A percentile compares a stretch with the other conserved stretches of the same genome.
Evolutionary conservation across 2,329 filamentous ascomycete species (phyloP).

Genomic region (Colletotrichum orbiculare): DNA sequence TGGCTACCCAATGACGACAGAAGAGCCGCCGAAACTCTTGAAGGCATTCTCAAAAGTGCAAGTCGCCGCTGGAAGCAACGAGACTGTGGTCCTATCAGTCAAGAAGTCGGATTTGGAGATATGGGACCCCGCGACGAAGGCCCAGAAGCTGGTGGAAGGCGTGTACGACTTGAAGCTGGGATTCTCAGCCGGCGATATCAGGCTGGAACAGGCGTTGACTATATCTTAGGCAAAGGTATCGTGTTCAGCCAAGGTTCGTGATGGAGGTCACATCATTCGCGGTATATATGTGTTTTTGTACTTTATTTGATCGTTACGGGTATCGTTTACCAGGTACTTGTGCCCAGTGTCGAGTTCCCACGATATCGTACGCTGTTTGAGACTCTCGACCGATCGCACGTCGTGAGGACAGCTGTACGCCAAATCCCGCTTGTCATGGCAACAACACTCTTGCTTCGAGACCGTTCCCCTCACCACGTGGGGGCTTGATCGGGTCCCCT

Average conservation of each 20-base stretch:
- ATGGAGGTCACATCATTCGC: no score
- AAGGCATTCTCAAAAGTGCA: not conserved
- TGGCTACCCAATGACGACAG: slow-evolving; percentile 2
- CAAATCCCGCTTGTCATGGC: not conserved
- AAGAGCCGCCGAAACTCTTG: slow-evolving; percentile 14
- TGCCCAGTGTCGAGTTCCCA: no score
- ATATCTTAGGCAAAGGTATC: no score
- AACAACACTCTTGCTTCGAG: not conserved
- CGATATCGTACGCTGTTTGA: no score
- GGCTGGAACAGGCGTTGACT: not conserved
- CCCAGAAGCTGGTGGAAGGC: not conserved
- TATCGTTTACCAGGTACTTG: no score
- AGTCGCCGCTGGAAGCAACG: not conserved
- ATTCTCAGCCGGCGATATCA: not conserved
- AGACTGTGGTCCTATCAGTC: not conserved
- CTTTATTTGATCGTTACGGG: no score
- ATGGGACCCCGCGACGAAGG: not conserved
- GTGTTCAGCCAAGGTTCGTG: no score
- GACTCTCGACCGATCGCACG: no score
- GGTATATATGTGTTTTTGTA: no score
- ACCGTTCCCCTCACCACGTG: slow-evolving; percentile 3
- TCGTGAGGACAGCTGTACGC: no score
- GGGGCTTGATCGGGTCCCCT: slow-evolving; percentile 1
- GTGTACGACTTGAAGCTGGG: not conserved
- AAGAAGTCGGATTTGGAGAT: not conserved